Base-by-base conservation (phyloP, 768 basidiomycete species). In the Coprinopsis cinerea region DNA sequence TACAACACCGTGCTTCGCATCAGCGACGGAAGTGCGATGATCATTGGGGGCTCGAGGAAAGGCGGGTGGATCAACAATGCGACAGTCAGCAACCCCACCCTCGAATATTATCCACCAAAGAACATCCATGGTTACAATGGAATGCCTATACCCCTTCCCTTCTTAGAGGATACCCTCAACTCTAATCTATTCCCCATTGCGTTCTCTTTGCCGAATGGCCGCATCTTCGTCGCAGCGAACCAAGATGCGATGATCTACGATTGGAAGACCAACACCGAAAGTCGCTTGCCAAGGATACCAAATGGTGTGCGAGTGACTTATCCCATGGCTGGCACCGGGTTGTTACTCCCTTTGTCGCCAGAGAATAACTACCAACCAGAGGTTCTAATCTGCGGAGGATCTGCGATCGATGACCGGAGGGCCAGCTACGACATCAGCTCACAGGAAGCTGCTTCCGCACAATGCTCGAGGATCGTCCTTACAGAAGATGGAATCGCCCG, bases 1-100 rank as follows among this genome's bases (percentile, higher is more conserved):
- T 92, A 92, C 64, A 81, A 77, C 51, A 86, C 88, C 1, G 81
- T 78, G 2, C 52, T 88, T 40, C 76, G 86, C 37, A 72, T 90
- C 51, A 64, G 70, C 4, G 88, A 89, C 53, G 88, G 88, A n/a
- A 87, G 86, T 56, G 84, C 78, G 0, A 85, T 89, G 78, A 85
- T 92, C 39, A 74, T 92, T 36, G 88, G 88, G 1, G 89, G 89
- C 14, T 85, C 88, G 6, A 81, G 74, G 56, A 85, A 81, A 61
- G 88, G 88, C 6, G 89, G 88, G 9, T 91, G 88, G 87, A 89
- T 89, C 54, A 90, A 90, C 61, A 91, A 90, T 49, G 75, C 70
- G 22, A 87, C 86, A 2, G 77, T 79, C 51, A 87, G 89, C 68
- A 90, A 90, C 59, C 88, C 88, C 2, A 89, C 86, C 0, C 64